These are phyloP conservation scores for Tremellales sp. DNA, from an alignment of 1,284 basidiomycete genomes.

Conservation along the genomic window DNA sequence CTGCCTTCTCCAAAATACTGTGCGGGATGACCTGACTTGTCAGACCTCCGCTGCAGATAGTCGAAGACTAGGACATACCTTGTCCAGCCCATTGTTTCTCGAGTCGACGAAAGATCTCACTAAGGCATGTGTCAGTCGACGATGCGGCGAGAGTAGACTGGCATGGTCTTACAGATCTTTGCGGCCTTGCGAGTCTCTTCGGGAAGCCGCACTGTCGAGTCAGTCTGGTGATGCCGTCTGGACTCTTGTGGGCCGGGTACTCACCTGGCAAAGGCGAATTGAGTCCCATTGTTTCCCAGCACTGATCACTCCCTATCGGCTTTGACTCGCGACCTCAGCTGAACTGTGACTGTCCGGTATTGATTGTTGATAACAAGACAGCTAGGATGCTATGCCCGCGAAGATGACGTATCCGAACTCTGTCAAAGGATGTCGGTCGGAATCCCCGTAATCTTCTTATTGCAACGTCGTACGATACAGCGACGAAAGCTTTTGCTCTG, in stretches of 20 bases:
- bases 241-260: conserved; percentile 10
- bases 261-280: conserved; percentile 46
- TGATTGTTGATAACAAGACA: too few species aligned
- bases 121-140: conserved; percentile 6
- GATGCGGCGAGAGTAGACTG: background rate
- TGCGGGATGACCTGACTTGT: conserved; percentile 47
- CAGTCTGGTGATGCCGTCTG: background rate
- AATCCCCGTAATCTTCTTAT: too few species aligned
- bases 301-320: too few species aligned
- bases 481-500: too few species aligned
- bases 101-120: conserved; percentile 49
- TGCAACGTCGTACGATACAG: too few species aligned
- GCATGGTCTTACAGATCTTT: conserved; percentile 47
- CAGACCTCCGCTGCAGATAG: background rate
- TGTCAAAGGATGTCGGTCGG: too few species aligned
- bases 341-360: too few species aligned
- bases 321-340: too few species aligned
- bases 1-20: conserved; percentile 38
- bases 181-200: conserved; percentile 56
- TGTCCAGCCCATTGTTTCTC: conserved; percentile 49
- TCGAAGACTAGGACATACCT: conserved; percentile 24
- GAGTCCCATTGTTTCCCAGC: conserved; percentile 33
- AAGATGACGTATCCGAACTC: too few species aligned
- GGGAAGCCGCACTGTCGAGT: conserved; percentile 45
- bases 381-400: too few species aligned